phyloP scores from a whole-genome alignment of 108 stramenopile genomes.

The Cyclostephanos tholiformis region DNA sequence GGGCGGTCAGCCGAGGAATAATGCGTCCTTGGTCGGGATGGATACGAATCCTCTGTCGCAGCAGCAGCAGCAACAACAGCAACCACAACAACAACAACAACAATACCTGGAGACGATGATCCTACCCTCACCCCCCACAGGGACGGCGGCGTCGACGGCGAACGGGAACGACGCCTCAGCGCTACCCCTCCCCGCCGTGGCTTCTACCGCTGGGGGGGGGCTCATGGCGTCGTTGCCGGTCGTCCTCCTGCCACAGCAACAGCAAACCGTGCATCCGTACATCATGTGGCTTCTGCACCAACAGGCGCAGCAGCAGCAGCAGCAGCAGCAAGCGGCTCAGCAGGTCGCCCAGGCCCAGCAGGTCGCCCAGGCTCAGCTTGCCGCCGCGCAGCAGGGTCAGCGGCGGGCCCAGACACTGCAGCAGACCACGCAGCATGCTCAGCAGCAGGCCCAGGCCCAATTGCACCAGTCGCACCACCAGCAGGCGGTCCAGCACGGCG shows the following conservation, averaged over 20 bases:
- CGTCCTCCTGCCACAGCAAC: no score
- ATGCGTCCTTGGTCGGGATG: no score
- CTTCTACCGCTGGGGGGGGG: no score
- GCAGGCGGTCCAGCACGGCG: slow-evolving; percentile 22
- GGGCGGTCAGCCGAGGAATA: background rate
- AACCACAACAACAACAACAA: slow-evolving; percentile 29
- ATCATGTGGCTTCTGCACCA: slow-evolving; percentile 10
- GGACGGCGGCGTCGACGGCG: slow-evolving; percentile 12
- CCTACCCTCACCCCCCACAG: background rate
- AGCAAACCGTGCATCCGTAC: no score
- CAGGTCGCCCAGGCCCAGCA: slow-evolving; percentile 21
- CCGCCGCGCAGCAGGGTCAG: slow-evolving; percentile 37
- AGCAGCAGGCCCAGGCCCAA: slow-evolving; percentile 32
- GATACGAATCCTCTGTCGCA: slow-evolving; percentile 13
- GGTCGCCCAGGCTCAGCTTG: slow-evolving; percentile 23
- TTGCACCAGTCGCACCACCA: slow-evolving; percentile 28
- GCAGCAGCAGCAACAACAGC: background rate
- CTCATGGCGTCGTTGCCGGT: no score
- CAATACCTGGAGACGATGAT: no score
- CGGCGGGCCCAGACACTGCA: slow-evolving; percentile 23
- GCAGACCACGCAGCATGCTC: slow-evolving; percentile 11
- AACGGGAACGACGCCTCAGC: no score
- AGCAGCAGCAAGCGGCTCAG: slow-evolving; percentile 43
- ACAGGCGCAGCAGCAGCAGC: slow-evolving; percentile 20
- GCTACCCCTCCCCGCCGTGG: background rate